These are phyloP conservation scores for Brassica napus DNA, from an alignment of 345 rosid genomes.

Conservation along the genomic window Da-Ae NC_063434.1:7457501-7458000, in stretches of 20 bases:
- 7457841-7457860: conserved; percentile 86
- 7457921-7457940: conserved; percentile 74
- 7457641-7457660: not conserved
- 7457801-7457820: conserved; percentile 43
- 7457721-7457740: conserved; percentile 12
- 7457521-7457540: no score
- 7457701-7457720: not conserved
- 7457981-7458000: not conserved
- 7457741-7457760: conserved; percentile 39
- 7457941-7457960: conserved; percentile 68
- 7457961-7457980: conserved; percentile 49
- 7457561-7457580: no score
- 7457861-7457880: conserved; percentile 83
- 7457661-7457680: not conserved
- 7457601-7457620: not conserved
- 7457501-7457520: no score
- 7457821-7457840: conserved; percentile 65
- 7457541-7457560: no score
- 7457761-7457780: conserved; percentile 73
- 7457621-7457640: not conserved
- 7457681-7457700: not conserved
- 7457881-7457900: conserved; percentile 66
- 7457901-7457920: conserved; percentile 80
- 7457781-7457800: conserved; percentile 84
- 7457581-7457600: not conserved